Base-by-base conservation (phyloP, 1,139 yeast species). In the Geotrichum cucujoidarum region DNA sequence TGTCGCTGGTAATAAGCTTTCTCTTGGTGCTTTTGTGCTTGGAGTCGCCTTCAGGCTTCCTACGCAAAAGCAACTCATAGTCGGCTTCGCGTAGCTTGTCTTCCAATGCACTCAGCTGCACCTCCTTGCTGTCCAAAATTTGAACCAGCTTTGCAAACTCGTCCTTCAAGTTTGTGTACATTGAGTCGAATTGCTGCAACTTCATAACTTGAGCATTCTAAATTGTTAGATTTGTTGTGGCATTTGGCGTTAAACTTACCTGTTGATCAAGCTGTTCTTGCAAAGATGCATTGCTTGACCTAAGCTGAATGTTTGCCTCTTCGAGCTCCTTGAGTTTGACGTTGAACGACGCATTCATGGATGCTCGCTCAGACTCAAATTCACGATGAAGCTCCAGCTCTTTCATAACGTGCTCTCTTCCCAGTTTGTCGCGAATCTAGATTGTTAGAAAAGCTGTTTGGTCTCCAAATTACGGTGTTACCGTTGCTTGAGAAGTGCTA, bases 351-450 rank as follows among this genome's bases (percentile, higher is more conserved):
- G 27, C 29, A 16, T 18, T 22, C 1, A 50, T 20, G 14, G 47
- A 18, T 10, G 45, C 33, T 25, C 46, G 47, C 33, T 47, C 49
- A 18, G 49, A 27, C 32, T 50, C 50, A 44, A 50, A 50, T 5
- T 31, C 47, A 11, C 47, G 42, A 27, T 41, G 50, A 21, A 50
- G 36, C 20, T 50, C 49, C 24, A 44, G 39, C 29, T 50, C 53
- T 30, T 48, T 45, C 29, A 37, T 22, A 11, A 47, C 43, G 20
- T 33, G 35, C 20, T 40, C 46, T 30, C 48, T 47, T 7, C 44
- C 38, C 11, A 45, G 41, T 22, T 47, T 45, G n/a, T 50, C 53
- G 11, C 44, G 45, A 32, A 36, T 27, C 47, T 47, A 25, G 8
- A 20, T n/a, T 6, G 32, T 45, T 16, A 31, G 40, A 17, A 44